Evolutionary conservation across 1,284 basidiomycete genomes (phyloP), one percentile per base, ranked within the genome.

Genomic region (Puccinia triticina): DNA sequence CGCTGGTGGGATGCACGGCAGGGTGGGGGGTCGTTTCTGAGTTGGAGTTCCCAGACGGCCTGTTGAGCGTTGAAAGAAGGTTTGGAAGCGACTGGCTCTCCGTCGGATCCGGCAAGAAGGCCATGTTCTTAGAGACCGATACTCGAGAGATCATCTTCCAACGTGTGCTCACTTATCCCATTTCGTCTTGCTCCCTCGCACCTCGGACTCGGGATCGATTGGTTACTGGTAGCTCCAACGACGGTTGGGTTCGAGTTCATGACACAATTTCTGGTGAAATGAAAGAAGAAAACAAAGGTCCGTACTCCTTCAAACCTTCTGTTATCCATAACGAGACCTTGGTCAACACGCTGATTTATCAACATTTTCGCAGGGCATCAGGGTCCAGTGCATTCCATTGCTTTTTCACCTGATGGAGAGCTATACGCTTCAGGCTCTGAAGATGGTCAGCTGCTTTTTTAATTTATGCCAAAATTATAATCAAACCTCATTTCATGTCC

Each of bases 1-100:
- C 93, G 94, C 85, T 98, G 96, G 96, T 99, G 96, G 96, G 96
- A 98, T 88, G 88, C 96, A 46, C 90, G 94, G 76, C 92, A 93
- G 37, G 90, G 92, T 74, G 77, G 77, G 3, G 75, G 75, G n/a
- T 93, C 83, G 92, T 92, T 16, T 92, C 91, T 64, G 91, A 90
- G 80, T 88, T 96, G 80, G 89, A 90, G 23, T 93, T 98, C 85
- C 89, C 92, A 0, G 91, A 91, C 72, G 91, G 95, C 10, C 93
- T 99, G 85, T 93, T 93, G 18, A 96, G 94, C 53, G 96, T 99
- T 94, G 96, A 99, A 86, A 89, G 93, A 77, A 95, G 94, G 0
- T 89, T 91, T 64, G 92, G 92, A 82, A 96, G 94, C 21, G 92
- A 93, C 83, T 91, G 94, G 26, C 90, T 99, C 26, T 93, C 94